Conservation (phyloP, 1,139 yeast species). For the Pichia sp. region DNA sequence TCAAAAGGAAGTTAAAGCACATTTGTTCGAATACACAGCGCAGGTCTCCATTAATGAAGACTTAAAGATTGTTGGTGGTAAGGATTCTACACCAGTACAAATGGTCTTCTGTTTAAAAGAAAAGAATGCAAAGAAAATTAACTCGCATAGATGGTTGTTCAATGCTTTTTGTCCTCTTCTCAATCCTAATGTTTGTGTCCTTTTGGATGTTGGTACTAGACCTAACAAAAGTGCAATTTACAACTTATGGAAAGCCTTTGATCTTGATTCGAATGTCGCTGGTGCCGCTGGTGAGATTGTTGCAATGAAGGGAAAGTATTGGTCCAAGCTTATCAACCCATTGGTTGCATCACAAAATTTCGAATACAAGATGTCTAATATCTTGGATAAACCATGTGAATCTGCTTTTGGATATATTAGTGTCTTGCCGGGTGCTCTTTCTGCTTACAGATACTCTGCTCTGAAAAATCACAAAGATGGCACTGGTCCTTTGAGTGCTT, state of each 20-base stretch:
- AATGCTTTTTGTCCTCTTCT: slow-evolving; percentile 86
- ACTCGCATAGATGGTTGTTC: slow-evolving; percentile 93
- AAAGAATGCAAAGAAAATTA: slow-evolving; percentile 80
- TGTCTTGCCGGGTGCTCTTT: slow-evolving; percentile 92
- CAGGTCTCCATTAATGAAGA: slow-evolving; percentile 52
- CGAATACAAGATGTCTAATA: slow-evolving; percentile 94
- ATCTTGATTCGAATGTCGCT: slow-evolving; percentile 90
- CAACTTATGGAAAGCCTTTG: slow-evolving; percentile 95
- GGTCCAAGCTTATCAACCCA: slow-evolving; percentile 77
- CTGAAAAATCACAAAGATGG: slow-evolving; percentile 81
- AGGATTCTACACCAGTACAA: slow-evolving; percentile 88
- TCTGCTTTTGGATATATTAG: slow-evolving; percentile 89
- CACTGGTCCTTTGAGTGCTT: slow-evolving; percentile 82
- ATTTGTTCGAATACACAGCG: slow-evolving; percentile 89
- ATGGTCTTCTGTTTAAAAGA: slow-evolving; percentile 86
- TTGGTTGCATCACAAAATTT: slow-evolving; percentile 94
- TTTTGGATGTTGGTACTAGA: slow-evolving; percentile 89
- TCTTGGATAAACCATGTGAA: slow-evolving; percentile 90
- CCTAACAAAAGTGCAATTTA: slow-evolving; percentile 81
- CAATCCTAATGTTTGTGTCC: slow-evolving; percentile 79
- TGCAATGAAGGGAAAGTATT: slow-evolving; percentile 86
- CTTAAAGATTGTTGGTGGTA: slow-evolving; percentile 61
- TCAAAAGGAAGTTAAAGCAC: slow-evolving; percentile 84
- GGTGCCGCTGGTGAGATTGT: slow-evolving; percentile 98
- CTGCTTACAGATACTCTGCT: slow-evolving; percentile 91